Evolutionary conservation across 768 basidiomycete genomes (phyloP).

Genomic region (Hypholoma fasciculare): DNA sequence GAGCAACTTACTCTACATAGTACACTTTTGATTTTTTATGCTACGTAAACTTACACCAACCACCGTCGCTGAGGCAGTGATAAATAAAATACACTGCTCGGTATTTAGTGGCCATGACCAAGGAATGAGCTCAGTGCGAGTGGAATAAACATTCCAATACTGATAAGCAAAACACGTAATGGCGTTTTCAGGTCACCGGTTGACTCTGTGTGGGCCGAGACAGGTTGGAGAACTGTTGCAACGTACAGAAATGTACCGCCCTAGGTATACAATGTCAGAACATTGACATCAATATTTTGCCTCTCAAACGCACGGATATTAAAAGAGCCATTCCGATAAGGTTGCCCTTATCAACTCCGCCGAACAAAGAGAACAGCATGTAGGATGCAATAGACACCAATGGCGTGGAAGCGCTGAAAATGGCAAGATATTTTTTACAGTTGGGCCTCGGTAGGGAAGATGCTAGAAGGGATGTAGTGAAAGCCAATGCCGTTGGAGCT

Average conservation of each 20-base stretch:
- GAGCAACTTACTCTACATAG: too few species aligned
- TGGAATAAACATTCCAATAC: slow-evolving; percentile 73
- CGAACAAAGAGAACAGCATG: slow-evolving; percentile 56
- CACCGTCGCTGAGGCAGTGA: neutral
- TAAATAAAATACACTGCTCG: neutral
- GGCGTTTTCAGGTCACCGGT: slow-evolving; percentile 44
- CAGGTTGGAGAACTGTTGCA: slow-evolving; percentile 84
- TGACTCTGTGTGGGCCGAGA: slow-evolving; percentile 47
- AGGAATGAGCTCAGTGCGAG: slow-evolving; percentile 57
- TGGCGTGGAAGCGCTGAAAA: slow-evolving; percentile 87
- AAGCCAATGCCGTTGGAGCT: slow-evolving; percentile 92
- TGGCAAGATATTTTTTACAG: slow-evolving; percentile 71
- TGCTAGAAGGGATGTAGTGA: slow-evolving; percentile 83
- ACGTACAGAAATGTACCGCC: slow-evolving; percentile 96
- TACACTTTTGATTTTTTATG: neutral
- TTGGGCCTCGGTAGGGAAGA: slow-evolving; percentile 65
- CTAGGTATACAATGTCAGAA: slow-evolving; percentile 33
- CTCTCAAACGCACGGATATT: slow-evolving; percentile 66
- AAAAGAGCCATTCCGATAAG: slow-evolving; percentile 81
- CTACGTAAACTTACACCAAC: neutral
- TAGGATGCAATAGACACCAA: slow-evolving; percentile 80
- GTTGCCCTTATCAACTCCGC: slow-evolving; percentile 40
- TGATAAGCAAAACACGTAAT: slow-evolving; percentile 51
- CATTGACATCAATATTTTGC: neutral
- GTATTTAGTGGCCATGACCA: slow-evolving; percentile 55